These are phyloP conservation scores for Pachyrhizus erosus DNA, from an alignment of 306 rosid species.

Conservation along the genomic window DNA sequence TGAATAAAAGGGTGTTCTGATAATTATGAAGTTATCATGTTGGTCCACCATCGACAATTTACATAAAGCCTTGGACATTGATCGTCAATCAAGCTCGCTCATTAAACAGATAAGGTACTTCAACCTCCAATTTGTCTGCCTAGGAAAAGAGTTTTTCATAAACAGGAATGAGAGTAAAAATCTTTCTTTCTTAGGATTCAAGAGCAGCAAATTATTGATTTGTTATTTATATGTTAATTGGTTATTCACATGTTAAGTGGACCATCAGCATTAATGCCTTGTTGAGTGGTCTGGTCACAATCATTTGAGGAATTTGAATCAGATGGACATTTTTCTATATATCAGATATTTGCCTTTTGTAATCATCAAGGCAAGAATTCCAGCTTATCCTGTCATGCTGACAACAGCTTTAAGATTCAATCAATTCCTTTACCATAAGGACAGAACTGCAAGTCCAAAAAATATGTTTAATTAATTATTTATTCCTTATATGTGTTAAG, in stretches of 20 bases:
- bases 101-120: conserved; percentile 14
- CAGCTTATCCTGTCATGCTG: background rate
- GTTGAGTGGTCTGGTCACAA: conserved; percentile 6
- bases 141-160: background rate
- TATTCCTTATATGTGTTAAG: background rate
- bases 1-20: background rate
- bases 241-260: background rate
- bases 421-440: background rate
- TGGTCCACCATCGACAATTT: background rate
- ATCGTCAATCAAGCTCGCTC: background rate
- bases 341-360: conserved; percentile 7
- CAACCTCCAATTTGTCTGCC: conserved; percentile 25
- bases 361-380: background rate
- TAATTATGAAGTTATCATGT: background rate
- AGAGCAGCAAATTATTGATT: background rate
- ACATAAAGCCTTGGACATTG: background rate
- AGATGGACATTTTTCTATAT: conserved; percentile 2
- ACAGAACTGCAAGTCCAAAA: background rate
- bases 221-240: background rate
- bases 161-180: background rate
- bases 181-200: background rate
- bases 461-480: background rate
- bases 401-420: background rate
- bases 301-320: background rate
- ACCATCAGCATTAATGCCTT: background rate